A percentile compares a stretch with the other conserved stretches of the same genome.
Evolutionary conservation across 805 yeast genomes (phyloP).

Genomic region (Suhomyces faveliae): DNA sequence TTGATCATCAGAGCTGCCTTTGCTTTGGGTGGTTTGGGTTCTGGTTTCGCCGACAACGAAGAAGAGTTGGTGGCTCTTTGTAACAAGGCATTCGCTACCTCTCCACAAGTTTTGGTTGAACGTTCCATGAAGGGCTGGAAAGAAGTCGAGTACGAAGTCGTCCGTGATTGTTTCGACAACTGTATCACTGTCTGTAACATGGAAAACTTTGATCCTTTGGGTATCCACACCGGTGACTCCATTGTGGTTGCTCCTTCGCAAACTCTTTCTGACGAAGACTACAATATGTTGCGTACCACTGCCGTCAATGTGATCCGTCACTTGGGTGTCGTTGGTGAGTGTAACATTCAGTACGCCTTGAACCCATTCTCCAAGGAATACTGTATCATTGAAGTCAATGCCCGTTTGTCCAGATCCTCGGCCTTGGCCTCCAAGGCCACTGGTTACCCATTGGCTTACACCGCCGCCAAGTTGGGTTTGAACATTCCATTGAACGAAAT

Average conservation of each 20-base stretch:
- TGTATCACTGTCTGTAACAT: constrained; percentile 98
- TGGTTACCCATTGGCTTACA: constrained; percentile 96
- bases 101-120: constrained; percentile 95
- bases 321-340: constrained; percentile 98
- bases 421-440: constrained; percentile 99
- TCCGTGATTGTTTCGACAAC: constrained; percentile 94
- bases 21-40: constrained; percentile 97
- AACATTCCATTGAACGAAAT: constrained; percentile 90
- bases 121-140: constrained; percentile 99
- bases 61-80: constrained; percentile 79
- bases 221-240: constrained; percentile 98
- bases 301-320: constrained; percentile 97
- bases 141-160: constrained; percentile 98
- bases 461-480: constrained; percentile 95
- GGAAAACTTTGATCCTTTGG: constrained; percentile 98
- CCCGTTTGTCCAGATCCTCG: constrained; percentile 96
- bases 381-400: constrained; percentile 96
- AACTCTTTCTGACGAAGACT: constrained; percentile 93
- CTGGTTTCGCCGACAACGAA: constrained; percentile 93
- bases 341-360: constrained; percentile 95
- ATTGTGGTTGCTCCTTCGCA: constrained; percentile 99
- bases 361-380: constrained; percentile 92
- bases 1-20: constrained; percentile 96
- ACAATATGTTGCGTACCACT: constrained; percentile 95
- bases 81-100: constrained; percentile 87